phyloP scores from a whole-genome alignment of 1,284 basidiomycete species.

The Marasmius oreades region DNA sequence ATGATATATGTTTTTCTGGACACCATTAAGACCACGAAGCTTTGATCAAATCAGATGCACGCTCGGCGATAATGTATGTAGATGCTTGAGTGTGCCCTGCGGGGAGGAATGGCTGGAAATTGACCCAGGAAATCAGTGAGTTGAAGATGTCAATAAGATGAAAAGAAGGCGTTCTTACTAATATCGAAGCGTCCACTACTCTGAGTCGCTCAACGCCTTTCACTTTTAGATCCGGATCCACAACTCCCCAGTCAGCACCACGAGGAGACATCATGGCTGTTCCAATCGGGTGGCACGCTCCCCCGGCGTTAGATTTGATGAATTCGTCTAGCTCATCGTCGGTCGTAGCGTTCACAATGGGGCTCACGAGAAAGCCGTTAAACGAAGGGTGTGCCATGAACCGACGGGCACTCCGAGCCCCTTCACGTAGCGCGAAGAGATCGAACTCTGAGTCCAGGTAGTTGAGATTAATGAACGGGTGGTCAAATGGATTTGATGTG shows the following conservation, averaged over 20 bases:
- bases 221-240: constrained; percentile 22
- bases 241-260: background rate
- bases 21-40: background rate
- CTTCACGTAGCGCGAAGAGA: background rate
- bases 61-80: constrained; percentile 5
- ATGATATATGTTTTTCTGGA: no score
- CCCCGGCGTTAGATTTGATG: background rate
- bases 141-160: background rate
- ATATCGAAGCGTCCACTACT: background rate
- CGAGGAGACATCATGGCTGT: background rate
- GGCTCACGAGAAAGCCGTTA: background rate
- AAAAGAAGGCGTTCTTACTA: background rate
- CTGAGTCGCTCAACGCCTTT: constrained; percentile 1
- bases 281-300: background rate
- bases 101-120: constrained; percentile 1
- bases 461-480: constrained; percentile 1
- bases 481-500: background rate
- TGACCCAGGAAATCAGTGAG: background rate
- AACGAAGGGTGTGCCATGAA: background rate
- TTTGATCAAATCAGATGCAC: constrained; percentile 11
- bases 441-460: background rate
- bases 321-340: constrained; percentile 3
- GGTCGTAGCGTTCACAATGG: background rate
- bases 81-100: constrained; percentile 7
- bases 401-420: background rate